Base-by-base conservation (phyloP, 1,284 basidiomycete species). In the Austroboletus novae-zelandiae region DNA sequence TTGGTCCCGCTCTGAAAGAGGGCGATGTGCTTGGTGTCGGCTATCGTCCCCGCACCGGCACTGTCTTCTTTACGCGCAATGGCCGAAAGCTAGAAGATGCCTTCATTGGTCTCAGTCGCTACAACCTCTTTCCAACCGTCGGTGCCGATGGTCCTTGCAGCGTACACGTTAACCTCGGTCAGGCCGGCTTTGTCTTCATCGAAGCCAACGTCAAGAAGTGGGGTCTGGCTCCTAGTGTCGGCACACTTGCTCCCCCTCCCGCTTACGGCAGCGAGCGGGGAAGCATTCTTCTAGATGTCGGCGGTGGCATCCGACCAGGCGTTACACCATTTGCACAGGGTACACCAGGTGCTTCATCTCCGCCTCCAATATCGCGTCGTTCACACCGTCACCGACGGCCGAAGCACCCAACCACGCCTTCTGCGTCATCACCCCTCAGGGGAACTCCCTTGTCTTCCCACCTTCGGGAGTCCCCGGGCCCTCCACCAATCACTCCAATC, bases 141-240 rank as follows among this genome's bases (percentile, higher is more conserved):
- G 94, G 94, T 47, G 92, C 94, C 14, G 91, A 95, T 66, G 94
- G 94, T 0, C 90, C 94, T 6, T 95, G 92, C 66, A 94, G 89
- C 51, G 83, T 98, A 3, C 95, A 98, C 62, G 89, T 97, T 64
- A 98, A 98, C 68, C 80, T 98, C 15, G 95, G 94, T 13, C 94
- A 98, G 69, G 88, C 91, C 14, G 94, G 94, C 2, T 98, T 98
- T 64, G 94, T 98, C 35, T 98, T 96, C 62, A 97, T 98, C 62
- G 94, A 98, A 71, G 94, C 94, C 31, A 97, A 98, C 66, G 95
- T 98, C 53, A 98, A 98, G 79, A 97, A 97, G 69, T 98, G 94
- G 95, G 94, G 94, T 20, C 73, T 98, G 34, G 94, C 95, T 23
- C 94, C 94, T 7, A 96, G 93, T 70, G 86, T 93, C 15, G 94